Conservation (phyloP, 2,329 filamentous ascomycete species). For the Aspergillus eucalypticola region DNA sequence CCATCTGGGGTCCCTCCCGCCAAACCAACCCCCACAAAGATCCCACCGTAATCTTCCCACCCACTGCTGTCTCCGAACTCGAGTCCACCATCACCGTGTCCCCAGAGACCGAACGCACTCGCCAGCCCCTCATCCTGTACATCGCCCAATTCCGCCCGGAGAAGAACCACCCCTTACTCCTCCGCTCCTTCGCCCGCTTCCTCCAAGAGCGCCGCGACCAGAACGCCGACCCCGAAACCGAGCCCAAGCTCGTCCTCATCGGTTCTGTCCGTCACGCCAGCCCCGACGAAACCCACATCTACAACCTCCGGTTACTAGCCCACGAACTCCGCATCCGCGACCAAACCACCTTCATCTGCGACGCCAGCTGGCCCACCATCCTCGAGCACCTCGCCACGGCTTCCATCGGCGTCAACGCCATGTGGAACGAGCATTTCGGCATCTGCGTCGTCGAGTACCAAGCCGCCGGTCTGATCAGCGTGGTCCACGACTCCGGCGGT, state of each 20-base stretch:
- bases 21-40: conserved; percentile 45
- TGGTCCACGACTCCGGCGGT: conserved; percentile 90
- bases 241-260: conserved; percentile 75
- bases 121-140: conserved; percentile 77
- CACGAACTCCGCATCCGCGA: conserved; percentile 86
- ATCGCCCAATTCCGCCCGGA: conserved; percentile 97
- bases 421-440: conserved; percentile 99
- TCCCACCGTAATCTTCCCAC: conserved; percentile 77
- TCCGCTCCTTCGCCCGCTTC: conserved; percentile 81
- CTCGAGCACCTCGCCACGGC: conserved; percentile 74
- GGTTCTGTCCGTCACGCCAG: conserved; percentile 80
- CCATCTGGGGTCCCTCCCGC: conserved; percentile 68
- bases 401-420: conserved; percentile 89
- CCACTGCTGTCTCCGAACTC: conserved; percentile 85
- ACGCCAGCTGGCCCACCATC: conserved; percentile 86
- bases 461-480: conserved; percentile 86
- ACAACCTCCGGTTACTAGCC: conserved; percentile 80
- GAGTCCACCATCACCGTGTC: conserved; percentile 72
- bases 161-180: conserved; percentile 88
- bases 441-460: conserved; percentile 99
- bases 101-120: conserved; percentile 64
- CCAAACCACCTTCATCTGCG: conserved; percentile 80
- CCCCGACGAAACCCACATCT: conserved; percentile 63
- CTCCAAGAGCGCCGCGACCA: conserved; percentile 55
- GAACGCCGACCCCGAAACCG: conserved; percentile 27